phyloP scores from a whole-genome alignment of 129 eudicot genomes.

The Centrapalus pauciflorus region DNA sequence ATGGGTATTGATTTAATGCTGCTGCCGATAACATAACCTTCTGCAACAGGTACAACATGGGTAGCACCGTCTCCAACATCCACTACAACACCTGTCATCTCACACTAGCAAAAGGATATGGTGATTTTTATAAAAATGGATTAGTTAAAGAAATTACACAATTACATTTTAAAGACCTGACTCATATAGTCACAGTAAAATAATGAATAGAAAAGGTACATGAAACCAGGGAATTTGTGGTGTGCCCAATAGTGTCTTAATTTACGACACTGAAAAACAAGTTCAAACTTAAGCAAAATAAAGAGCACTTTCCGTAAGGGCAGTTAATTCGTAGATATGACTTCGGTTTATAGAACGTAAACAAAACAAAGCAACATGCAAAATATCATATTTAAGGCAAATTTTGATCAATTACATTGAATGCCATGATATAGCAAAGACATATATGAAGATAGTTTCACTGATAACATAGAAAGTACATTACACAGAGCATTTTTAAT shows the following conservation, averaged over 20 bases:
- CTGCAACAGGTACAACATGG: constrained; percentile 97
- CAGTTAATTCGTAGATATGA: too few species aligned
- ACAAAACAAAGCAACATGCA: neutral
- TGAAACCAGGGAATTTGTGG: neutral
- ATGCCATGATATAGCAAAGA: too few species aligned
- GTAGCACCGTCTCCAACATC: constrained; percentile 97
- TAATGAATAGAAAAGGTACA: neutral
- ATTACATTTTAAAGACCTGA: too few species aligned
- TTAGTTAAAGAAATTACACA: too few species aligned
- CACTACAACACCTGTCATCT: constrained; percentile 99
- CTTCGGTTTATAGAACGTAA: neutral
- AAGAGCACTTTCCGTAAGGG: neutral
- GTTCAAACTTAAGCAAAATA: neutral
- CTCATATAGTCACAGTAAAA: neutral
- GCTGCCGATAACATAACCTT: constrained; percentile 97
- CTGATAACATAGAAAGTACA: too few species aligned
- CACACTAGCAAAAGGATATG: constrained; percentile 59
- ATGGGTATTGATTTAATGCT: constrained; percentile 87
- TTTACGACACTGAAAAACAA: neutral
- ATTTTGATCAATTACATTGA: too few species aligned
- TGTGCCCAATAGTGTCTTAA: neutral
- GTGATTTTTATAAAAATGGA: too few species aligned
- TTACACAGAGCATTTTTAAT: too few species aligned
- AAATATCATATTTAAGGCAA: too few species aligned
- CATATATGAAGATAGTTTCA: too few species aligned